Evolutionary conservation across 441 rosid species (phyloP), one percentile per base, ranked within the genome.

Genomic region (Melastoma candidum): DNA sequence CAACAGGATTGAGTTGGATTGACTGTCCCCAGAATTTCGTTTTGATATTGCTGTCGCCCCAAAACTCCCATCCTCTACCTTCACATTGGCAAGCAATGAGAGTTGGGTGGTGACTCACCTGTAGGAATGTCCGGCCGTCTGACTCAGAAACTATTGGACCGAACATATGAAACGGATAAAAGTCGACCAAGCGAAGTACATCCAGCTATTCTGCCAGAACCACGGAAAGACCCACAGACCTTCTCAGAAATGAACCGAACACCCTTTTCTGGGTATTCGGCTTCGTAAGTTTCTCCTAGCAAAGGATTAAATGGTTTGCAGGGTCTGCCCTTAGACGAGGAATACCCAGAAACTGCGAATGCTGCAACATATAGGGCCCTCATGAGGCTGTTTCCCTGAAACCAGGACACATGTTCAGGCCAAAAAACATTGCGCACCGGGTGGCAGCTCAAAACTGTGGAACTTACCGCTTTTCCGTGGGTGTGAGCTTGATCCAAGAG

Each of bases 41-140:
- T 49, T 76, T 77, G 60, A 93, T 74, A 64, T 88, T 88, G 67
- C 95, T 85, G 67, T 93, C 98, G 4, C 84, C 97, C 86, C 88
- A 93, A 73, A 93, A 86, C 71, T 82, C 86, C 98, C 98, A 93
- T 46, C 98, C 97, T 73, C 72, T 82, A 54, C 98, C 97, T 81
- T 93, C 81, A 67, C 92, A 81, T 63, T 93, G 97, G 77, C 98
- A 93, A 54, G 97, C 98, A 63, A 93, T 74, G 53, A 92, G 69
- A 56, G 98, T 92, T 63, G 98, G 98, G 71, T 92, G 98, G 71
- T 92, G 98, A 71, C 98, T 84, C 41, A 93, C 98, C 98, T 93
- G 79, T 66, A 70, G 72, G 47, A 58, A 36, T 36, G 41, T 36
- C 6, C 8, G 22, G 6, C 41, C 41, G 6, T 36, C 41, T 36